Base-by-base conservation (phyloP, 139 green algal genomes). In the Ostreobium quekettii region DNA sequence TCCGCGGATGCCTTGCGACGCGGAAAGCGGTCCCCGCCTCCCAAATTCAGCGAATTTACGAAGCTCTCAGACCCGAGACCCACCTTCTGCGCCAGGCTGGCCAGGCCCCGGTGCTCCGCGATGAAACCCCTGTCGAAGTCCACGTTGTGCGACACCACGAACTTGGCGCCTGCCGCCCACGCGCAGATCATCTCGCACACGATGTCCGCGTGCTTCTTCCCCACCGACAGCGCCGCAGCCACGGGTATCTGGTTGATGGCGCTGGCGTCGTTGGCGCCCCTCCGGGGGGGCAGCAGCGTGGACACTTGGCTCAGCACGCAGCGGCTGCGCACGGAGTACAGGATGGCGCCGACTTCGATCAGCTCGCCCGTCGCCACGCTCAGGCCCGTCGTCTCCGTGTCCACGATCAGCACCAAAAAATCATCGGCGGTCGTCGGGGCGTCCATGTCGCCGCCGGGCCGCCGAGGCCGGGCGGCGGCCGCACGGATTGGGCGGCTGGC, bases 191-290 rank as follows among this genome's bases (percentile, higher is more conserved):
- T 66, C 24, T 19, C 24, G 32, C 59, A 39, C 8, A 42, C 32
- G 28, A 35, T 19, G 7, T 42, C 22, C 6, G 19, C 28, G 7
- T 19, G 11, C n/a, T 5, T 8, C 28, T 8, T n/a, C 8, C 6
- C 47, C 4, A 66, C 59, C 28, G 59, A 47, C 28, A 66, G 7
- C 30, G 59, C 59, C 6, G 59, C 59, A 19, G 24, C 59, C 30
- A 66, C 59, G 30, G 59, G 59, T 8, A 66, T 66, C 22, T 66
- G 59, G 24, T 66, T 66, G 6, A 66, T 47, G 46, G 46, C 47
- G 6, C 19, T 33, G 5, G 28, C 30, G 32, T 5, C 7, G 30
- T 66, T 46, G 32, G 30, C 8, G 5, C 6, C 24, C 32, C 28
- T 26, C 4, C 32, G 59, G 32, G 32, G 26, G n/a, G 59, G 59